Base-by-base conservation (phyloP, 257 asterid species). In the Striga asiatica region DNA sequence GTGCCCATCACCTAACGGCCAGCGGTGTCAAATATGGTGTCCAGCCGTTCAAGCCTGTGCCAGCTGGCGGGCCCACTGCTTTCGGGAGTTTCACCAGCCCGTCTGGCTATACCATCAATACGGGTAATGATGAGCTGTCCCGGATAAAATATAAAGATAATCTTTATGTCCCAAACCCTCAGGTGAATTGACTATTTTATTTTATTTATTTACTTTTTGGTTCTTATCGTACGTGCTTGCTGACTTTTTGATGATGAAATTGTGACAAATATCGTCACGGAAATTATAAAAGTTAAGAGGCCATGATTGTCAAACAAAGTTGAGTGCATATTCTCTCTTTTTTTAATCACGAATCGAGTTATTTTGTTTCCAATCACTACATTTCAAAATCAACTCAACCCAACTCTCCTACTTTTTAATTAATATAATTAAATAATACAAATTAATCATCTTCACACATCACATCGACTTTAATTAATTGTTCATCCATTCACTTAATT, bases 71-170 rank as follows among this genome's bases (percentile, higher is more conserved):
- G 56, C 83, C 82, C 29, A 63, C 94, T 6, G 97, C 85, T 24
- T 92, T 80, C 59, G 97, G 93, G 39, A 92, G 73, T 76, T 87
- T 78, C 58, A 69, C 84, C 49, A 78, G 69, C 57, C 94, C 93
- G 64, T 57, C 83, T 47, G 98, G 95, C 41, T 92, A 84, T n/a
- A n/a, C n/a, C n/a, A n/a, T n/a, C n/a, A n/a, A n/a, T n/a, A n/a
- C n/a, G n/a, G n/a, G n/a, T n/a, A n/a, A n/a, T 70, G 97, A 92
- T 61, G 98, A 92, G 67, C 65, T 94, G 21, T 82, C 98, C 65
- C 78, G 93, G 48, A 71, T 80, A 49, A 92, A 92, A 77, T 92
- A 82, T 64, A 91, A 91, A 60, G 35, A 91, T 39, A 78, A 68
- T 58, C 75, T 74, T 56, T 91, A 84, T 47, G 80, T 74, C 72